phyloP scores from a whole-genome alignment of 257 asterid species.

The Salvia hispanica region DNA sequence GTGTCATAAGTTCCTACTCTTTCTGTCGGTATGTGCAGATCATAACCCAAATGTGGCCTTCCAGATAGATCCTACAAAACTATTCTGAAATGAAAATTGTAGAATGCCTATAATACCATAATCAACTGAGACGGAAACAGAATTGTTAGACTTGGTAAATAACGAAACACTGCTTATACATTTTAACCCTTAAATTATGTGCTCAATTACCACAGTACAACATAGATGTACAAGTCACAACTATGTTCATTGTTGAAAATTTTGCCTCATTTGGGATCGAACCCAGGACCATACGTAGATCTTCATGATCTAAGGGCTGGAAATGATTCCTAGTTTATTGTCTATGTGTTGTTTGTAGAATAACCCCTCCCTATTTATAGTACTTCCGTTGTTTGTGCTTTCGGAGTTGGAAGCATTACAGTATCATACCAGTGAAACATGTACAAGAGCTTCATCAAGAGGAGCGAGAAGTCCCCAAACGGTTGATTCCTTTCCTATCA shows the following conservation, averaged over 20 bases:
- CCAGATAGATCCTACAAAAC: conserved; percentile 84
- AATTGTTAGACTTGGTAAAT: neutral
- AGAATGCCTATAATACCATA: neutral
- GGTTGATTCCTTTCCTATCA: conserved; percentile 89
- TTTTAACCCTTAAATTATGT: neutral
- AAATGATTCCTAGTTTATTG: no score
- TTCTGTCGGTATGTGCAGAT: conserved; percentile 82
- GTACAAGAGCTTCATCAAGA: conserved; percentile 92
- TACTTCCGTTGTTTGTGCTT: no score
- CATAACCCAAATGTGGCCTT: conserved; percentile 85
- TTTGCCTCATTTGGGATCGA: no score
- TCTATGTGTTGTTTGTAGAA: no score
- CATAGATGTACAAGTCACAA: no score
- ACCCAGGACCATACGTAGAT: no score
- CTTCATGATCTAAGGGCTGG: no score
- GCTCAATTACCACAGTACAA: neutral
- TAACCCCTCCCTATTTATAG: no score
- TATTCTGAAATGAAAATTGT: neutral
- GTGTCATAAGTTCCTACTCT: conserved; percentile 96
- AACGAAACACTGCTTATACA: neutral
- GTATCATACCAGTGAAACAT: conserved; percentile 78
- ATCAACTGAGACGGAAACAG: neutral
- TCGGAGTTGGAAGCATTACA: neutral
- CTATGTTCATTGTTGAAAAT: no score
- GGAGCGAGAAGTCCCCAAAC: conserved; percentile 98